These are phyloP conservation scores for Cercospora canescens DNA, from an alignment of 2,329 filamentous ascomycete genomes.

Conservation along the genomic window DNA sequence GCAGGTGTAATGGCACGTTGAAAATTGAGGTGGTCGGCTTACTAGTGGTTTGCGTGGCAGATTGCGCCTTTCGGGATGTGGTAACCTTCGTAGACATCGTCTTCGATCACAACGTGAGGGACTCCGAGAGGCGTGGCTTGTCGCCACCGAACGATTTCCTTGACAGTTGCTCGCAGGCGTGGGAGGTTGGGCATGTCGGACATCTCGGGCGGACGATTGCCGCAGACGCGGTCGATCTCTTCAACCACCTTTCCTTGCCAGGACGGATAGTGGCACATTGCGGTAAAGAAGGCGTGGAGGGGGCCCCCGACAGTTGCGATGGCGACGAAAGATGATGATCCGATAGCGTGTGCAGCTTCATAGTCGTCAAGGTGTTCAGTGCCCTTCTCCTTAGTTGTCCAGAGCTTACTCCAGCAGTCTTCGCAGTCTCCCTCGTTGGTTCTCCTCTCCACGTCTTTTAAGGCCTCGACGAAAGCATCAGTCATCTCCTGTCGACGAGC, in stretches of 20 bases:
- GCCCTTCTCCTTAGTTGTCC: conserved; percentile 35
- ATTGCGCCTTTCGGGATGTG: conserved; percentile 40
- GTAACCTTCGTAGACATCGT: conserved; percentile 41
- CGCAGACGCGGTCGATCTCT: conserved; percentile 36
- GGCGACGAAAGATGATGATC: conserved; percentile 37
- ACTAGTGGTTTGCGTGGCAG: conserved; percentile 38
- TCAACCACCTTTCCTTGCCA: conserved; percentile 34
- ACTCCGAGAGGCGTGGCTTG: conserved; percentile 43
- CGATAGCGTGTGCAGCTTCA: conserved; percentile 37
- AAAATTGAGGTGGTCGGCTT: conserved; percentile 8
- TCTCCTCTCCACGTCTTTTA: conserved; percentile 33
- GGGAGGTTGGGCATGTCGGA: conserved; percentile 37
- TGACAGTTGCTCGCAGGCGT: conserved; percentile 35
- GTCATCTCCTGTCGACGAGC: conserved; percentile 33
- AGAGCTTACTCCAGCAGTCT: conserved; percentile 36
- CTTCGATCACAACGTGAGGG: conserved; percentile 37
- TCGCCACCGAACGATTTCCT: conserved; percentile 38
- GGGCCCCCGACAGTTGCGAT: conserved; percentile 37
- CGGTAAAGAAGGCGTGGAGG: conserved; percentile 37
- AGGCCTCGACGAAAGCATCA: conserved; percentile 36
- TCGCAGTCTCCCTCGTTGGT: conserved; percentile 27
- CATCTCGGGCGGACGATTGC: conserved; percentile 32
- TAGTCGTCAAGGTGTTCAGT: conserved; percentile 34
- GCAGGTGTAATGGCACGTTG: not conserved
- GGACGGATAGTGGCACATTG: conserved; percentile 36